A percentile compares a stretch with the other conserved stretches of the same genome.
Conservation (phyloP, 768 basidiomycete species). For the Lentinus brumalis region DNA sequence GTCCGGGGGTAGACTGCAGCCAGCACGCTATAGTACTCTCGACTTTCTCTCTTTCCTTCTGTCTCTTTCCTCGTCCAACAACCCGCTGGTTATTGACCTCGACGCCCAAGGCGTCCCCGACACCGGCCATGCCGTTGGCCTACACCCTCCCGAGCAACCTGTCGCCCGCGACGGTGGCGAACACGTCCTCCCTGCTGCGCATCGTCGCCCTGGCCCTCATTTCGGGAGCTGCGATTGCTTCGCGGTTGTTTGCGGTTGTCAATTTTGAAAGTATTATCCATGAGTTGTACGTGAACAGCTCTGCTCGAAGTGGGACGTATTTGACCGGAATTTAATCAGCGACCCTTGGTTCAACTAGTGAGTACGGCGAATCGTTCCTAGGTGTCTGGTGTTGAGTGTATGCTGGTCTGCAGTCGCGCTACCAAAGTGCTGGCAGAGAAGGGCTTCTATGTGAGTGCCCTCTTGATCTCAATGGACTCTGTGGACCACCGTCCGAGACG, state of each 20-base stretch:
- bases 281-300: constrained; percentile 75
- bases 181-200: constrained; percentile 88
- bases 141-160: constrained; percentile 72
- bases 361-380: constrained; percentile 37
- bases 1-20: neutral
- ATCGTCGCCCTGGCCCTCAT: constrained; percentile 90
- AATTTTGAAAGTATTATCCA: constrained; percentile 99
- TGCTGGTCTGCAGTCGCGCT: constrained; percentile 65
- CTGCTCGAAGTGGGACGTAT: neutral
- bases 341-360: constrained; percentile 99
- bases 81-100: constrained; percentile 5
- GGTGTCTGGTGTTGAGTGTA: neutral
- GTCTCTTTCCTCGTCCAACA: neutral
- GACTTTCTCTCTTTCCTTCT: constrained; percentile 1
- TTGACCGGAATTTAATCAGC: constrained; percentile 40
- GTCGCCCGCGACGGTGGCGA: constrained; percentile 72
- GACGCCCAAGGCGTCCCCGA: constrained; percentile 15
- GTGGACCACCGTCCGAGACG: too few relatives aligned
- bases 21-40: neutral
- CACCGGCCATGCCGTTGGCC: constrained; percentile 42
- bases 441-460: constrained; percentile 85
- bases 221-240: constrained; percentile 92
- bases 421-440: constrained; percentile 87
- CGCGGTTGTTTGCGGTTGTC: constrained; percentile 94
- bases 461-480: too few relatives aligned